Conservation (phyloP, 148 eudicot genomes). For the Linanthus parryae region DNA sequence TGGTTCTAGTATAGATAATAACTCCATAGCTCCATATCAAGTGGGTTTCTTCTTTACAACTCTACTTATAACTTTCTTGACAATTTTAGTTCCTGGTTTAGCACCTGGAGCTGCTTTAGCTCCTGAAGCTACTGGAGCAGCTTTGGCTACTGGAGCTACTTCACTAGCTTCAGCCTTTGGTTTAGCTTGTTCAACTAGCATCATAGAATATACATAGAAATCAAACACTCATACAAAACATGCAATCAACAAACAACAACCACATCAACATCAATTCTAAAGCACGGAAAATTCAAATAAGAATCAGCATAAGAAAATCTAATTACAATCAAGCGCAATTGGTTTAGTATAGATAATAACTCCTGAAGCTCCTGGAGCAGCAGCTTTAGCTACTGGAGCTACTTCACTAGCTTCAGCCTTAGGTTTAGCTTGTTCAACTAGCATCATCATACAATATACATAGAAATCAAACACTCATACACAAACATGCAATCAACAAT, state of each 20-base stretch:
- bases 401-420: constrained; percentile 24
- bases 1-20: too few species aligned
- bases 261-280: not conserved
- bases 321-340: not conserved
- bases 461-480: not conserved
- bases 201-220: not conserved
- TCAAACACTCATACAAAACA: not conserved
- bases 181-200: constrained; percentile 35
- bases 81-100: constrained; percentile 33
- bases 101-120: constrained; percentile 25
- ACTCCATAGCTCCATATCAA: too few species aligned
- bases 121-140: too few species aligned
- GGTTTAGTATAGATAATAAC: too few species aligned
- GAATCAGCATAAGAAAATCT: not conserved
- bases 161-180: constrained; percentile 23
- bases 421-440: constrained; percentile 36
- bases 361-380: too few species aligned
- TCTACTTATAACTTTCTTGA: constrained; percentile 42
- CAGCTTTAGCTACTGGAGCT: too few species aligned
- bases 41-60: constrained; percentile 35
- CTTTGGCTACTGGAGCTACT: too few species aligned
- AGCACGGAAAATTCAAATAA: not conserved
- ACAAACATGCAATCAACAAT: not conserved
- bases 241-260: not conserved
- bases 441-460: constrained; percentile 2